Evolutionary conservation across 2,329 filamentous ascomycete species (phyloP).

Genomic region (Pseudopithomyces maydicus): DNA sequence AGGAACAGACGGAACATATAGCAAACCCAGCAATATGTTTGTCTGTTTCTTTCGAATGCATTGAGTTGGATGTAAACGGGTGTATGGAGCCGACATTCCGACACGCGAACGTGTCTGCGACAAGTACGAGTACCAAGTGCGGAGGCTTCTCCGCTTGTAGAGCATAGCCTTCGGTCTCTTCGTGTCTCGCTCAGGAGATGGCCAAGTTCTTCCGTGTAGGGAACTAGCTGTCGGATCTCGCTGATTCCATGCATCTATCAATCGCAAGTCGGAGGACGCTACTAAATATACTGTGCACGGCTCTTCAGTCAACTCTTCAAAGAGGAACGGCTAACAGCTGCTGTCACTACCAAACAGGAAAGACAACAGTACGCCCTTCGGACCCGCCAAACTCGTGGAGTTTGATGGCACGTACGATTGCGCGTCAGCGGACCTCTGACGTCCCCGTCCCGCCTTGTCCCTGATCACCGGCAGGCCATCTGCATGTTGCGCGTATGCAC

Average conservation of each 20-base stretch:
- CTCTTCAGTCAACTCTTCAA: too few species aligned
- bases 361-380: neutral
- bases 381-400: neutral
- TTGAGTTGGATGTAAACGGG: slow-evolving; percentile 21
- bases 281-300: too few species aligned
- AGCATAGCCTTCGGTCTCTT: neutral
- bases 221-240: too few species aligned
- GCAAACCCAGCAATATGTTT: neutral
- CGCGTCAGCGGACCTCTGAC: slow-evolving; percentile 1
- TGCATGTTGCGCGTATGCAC: neutral
- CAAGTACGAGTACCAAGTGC: neutral
- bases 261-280: too few species aligned
- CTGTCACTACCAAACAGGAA: neutral
- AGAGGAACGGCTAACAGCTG: neutral
- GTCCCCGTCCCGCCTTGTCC: neutral
- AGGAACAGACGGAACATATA: neutral
- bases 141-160: neutral
- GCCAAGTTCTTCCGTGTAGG: too few species aligned
- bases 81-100: neutral
- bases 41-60: slow-evolving; percentile 19
- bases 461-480: neutral
- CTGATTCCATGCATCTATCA: too few species aligned
- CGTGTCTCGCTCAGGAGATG: too few species aligned
- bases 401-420: neutral
- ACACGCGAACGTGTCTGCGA: neutral